Conservation (phyloP, 768 basidiomycete genomes). For the Lepiota brunneoincarnata region DNA sequence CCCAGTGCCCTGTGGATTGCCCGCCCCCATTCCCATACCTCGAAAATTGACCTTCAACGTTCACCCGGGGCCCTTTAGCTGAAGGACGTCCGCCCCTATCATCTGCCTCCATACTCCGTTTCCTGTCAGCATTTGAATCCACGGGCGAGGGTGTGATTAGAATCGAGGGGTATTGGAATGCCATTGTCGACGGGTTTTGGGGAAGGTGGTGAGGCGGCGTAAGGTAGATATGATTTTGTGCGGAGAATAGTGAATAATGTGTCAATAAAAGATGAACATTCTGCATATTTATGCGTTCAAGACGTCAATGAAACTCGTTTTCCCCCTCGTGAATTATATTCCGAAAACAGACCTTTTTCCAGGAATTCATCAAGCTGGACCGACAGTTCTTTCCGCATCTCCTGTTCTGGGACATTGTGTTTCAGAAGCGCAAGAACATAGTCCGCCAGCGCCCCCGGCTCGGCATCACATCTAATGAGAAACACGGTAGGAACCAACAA, state of each 20-base stretch:
- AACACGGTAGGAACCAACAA: not conserved
- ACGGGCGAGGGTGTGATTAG: slow-evolving; percentile 35
- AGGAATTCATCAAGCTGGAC: slow-evolving; percentile 89
- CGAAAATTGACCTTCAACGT: slow-evolving; percentile 62
- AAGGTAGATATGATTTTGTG: slow-evolving; percentile 84
- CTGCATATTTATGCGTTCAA: slow-evolving; percentile 25
- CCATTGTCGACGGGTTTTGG: slow-evolving; percentile 55
- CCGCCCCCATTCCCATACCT: slow-evolving; percentile 47
- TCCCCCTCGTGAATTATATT: not conserved
- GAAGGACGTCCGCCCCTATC: slow-evolving; percentile 58
- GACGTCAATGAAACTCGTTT: slow-evolving; percentile 5
- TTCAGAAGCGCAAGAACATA: slow-evolving; percentile 93
- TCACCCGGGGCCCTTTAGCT: slow-evolving; percentile 71
- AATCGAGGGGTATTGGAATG: slow-evolving; percentile 79
- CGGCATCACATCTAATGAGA: slow-evolving; percentile 86
- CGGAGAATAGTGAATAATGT: slow-evolving; percentile 82
- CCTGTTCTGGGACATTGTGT: slow-evolving; percentile 79
- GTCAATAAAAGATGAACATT: slow-evolving; percentile 77
- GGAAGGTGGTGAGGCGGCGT: slow-evolving; percentile 43
- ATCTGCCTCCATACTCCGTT: slow-evolving; percentile 63
- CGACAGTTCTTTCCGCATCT: slow-evolving; percentile 77
- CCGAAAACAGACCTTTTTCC: slow-evolving; percentile 67
- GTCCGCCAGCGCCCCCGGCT: slow-evolving; percentile 89
- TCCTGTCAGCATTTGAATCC: slow-evolving; percentile 48
- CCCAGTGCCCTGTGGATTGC: slow-evolving; percentile 43